Evolutionary conservation across 192 early-diverging fungal species (phyloP), one percentile per base, ranked within the genome.

Genomic region (Cetraspora pellucida): DNA sequence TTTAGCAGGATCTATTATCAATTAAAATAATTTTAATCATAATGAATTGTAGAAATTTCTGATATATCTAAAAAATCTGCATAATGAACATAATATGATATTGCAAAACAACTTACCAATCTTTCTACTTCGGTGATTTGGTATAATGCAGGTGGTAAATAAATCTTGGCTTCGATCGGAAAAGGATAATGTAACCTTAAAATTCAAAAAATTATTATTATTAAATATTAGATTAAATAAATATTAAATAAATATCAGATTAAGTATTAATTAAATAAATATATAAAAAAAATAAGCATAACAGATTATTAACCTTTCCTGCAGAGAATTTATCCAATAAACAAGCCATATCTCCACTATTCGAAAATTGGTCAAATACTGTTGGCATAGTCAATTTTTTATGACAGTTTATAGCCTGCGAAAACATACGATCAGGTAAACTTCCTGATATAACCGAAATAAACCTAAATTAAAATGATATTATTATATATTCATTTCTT

Each of bases 281-380:
- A 19, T 43, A 64, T 43, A 65, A 17, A 37, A n/a, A 17, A 10
- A 65, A 19, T 19, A 37, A 43, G 6, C 28, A 44, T 2, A 23
- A 28, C 13, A 30, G 5, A 43, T 45, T 44, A 13, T 1, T 52
- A 74, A 78, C 77, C 60, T 54, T 78, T 44, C 57, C 55, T 5
- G 78, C 19, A 44, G 70, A 77, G 17, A 78, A 52, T 44, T 74
- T 25, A 65, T 78, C 72, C 28, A 78, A 75, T n/a, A 78, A 21
- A 78, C 77, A 78, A 31, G 77, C 77, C 72, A 78, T 74, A 8
- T 47, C 57, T 44, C 77, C 77, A 45, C 70, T 78, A 45, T 65
- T 73, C 16, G 68, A 27, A 78, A 78, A 74, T 49, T 30, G 49
- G 8, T 77, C 78, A 74, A 78, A 78, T 54, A 31, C 21, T 5